Conservation (phyloP, 805 yeast genomes). For the Metschnikowia rubicola region DNA sequence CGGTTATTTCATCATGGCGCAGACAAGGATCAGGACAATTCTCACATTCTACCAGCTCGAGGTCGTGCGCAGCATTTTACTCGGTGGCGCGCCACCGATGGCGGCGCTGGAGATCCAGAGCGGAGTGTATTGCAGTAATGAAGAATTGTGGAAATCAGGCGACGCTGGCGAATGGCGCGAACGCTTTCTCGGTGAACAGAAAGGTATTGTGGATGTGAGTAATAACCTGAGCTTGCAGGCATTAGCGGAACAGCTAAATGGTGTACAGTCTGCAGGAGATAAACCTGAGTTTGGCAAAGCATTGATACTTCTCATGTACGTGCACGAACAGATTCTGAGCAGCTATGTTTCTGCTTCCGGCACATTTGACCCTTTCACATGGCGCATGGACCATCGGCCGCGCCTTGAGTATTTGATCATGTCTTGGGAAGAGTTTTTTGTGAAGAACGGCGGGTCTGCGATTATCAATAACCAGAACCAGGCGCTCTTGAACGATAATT, state of each 20-base stretch:
- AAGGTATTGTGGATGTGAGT: slow-evolving; percentile 47
- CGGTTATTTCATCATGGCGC: slow-evolving; percentile 53
- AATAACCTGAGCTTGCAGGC: slow-evolving; percentile 50
- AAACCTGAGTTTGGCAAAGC: slow-evolving; percentile 47
- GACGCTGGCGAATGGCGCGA: slow-evolving; percentile 50
- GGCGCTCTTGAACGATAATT: slow-evolving; percentile 47
- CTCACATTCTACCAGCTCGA: slow-evolving; percentile 50
- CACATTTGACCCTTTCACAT: slow-evolving; percentile 49
- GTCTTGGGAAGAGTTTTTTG: slow-evolving; percentile 64
- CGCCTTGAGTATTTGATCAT: slow-evolving; percentile 53
- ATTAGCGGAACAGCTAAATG: slow-evolving; percentile 45
- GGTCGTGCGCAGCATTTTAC: slow-evolving; percentile 43
- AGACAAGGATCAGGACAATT: slow-evolving; percentile 53
- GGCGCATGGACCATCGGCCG: slow-evolving; percentile 66
- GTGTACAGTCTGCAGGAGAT: slow-evolving; percentile 32
- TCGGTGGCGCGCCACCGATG: slow-evolving; percentile 41
- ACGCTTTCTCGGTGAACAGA: slow-evolving; percentile 14
- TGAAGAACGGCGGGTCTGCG: slow-evolving; percentile 61
- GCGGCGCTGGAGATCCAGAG: slow-evolving; percentile 45
- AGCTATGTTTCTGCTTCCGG: slow-evolving; percentile 31
- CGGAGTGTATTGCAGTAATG: slow-evolving; percentile 63
- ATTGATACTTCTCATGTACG: slow-evolving; percentile 56
- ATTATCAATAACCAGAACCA: slow-evolving; percentile 50
- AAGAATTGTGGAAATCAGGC: slow-evolving; percentile 57
- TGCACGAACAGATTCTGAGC: slow-evolving; percentile 62